Evolutionary conservation across 371 early-diverging fungal genomes (phyloP), one percentile per base, ranked within the genome.

Genomic region (Syncephalastrum monosporum): DNA sequence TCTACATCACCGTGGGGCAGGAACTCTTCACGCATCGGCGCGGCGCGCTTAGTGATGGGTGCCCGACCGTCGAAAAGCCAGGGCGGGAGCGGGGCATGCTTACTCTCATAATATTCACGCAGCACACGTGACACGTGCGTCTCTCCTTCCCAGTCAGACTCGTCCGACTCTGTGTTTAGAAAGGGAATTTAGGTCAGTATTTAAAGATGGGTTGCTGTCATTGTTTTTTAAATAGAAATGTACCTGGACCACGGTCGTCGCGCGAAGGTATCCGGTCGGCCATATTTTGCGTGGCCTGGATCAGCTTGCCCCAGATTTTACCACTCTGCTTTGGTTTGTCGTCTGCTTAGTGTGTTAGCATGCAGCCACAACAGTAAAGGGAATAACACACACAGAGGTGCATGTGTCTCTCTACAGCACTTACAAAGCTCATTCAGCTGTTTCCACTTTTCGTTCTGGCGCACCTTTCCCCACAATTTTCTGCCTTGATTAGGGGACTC

Each of bases 231-330:
- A 33, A 12, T 12, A 33, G 10, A 10, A 33, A 27, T 10, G 8
- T 63, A 57, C 63, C 63, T 33, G 63, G 63, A 16, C 64, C 64
- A 50, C 52, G 52, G 45, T 58, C 63, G 27, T 65, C 60, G 17
- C 54, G 56, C 17, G 58, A 59, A 24, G 82, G 80, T 21, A 81
- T 79, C 53, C 72, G 75, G 15, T 78, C 79, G 44, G 81, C 77
- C 60, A 84, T 71, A 15, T 59, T 77, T 42, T 84, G 82, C 24
- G 82, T 84, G 47, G 85, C 82, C 12, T 80, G 77, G 25, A 71
- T 53, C n/a, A 84, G 50, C 55, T 77, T 79, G n/a, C 68, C 78
- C 85, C 85, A 84, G n/a, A 84, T 51, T 56, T 76, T 74, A 19
- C 69, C 69, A 12, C 65, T 57, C 21, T 65, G 65, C 53, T 72